These are phyloP conservation scores for Lentinula edodes DNA, from an alignment of 768 basidiomycete genomes.

Conservation along the genomic window DNA sequence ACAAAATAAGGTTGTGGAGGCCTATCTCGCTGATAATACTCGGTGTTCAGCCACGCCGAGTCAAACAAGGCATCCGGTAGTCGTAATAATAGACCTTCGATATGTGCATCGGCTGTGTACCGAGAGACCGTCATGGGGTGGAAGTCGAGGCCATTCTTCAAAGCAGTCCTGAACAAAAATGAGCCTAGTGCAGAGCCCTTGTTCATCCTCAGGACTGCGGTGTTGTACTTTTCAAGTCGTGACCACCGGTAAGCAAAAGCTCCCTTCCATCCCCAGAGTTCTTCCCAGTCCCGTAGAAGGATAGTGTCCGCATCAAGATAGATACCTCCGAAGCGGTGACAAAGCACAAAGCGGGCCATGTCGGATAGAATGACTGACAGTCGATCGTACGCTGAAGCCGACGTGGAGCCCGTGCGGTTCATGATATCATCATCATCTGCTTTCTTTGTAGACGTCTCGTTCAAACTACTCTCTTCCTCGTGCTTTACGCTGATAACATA, in stretches of 20 bases:
- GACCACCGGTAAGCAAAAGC: conserved; percentile 96
- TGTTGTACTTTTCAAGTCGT: conserved; percentile 89
- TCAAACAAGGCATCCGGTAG: conserved; percentile 92
- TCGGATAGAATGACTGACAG: conserved; percentile 91
- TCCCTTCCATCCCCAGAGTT: conserved; percentile 91
- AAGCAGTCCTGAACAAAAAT: conserved; percentile 87
- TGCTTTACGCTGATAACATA: conserved; percentile 60
- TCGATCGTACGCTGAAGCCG: conserved; percentile 81
- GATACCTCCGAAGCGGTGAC: conserved; percentile 90
- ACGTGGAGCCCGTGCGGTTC: conserved; percentile 86
- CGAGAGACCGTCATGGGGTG: conserved; percentile 89
- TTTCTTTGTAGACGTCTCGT: conserved; percentile 43
- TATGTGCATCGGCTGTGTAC: conserved; percentile 77
- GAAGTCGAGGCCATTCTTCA: conserved; percentile 90
- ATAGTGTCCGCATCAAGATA: conserved; percentile 94
- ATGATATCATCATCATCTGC: conserved; percentile 45
- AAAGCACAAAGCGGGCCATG: conserved; percentile 94
- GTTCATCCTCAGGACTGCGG: conserved; percentile 86
- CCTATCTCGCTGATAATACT: conserved; percentile 82
- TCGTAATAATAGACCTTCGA: conserved; percentile 72
- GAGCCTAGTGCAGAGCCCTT: conserved; percentile 83
- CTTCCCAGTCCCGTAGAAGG: conserved; percentile 92
- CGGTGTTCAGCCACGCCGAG: conserved; percentile 91
- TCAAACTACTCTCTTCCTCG: conserved; percentile 17
- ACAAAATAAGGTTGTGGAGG: conserved; percentile 92